These are phyloP conservation scores for Rhodotorula sp. DNA, from an alignment of 1,284 basidiomycete genomes.

Conservation along the genomic window DNA sequence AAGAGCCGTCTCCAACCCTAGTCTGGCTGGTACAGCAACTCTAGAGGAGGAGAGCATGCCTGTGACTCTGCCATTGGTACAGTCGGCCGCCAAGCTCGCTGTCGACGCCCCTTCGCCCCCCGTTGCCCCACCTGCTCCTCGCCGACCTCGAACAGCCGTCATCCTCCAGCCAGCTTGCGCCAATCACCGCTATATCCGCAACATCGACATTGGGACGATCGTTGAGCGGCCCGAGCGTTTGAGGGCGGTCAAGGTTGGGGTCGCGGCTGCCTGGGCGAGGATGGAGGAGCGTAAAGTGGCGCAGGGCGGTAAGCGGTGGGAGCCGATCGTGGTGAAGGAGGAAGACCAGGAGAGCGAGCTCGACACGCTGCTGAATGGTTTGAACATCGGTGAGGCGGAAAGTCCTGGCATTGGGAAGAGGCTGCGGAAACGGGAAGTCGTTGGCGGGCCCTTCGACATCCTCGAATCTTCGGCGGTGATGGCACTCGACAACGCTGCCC, in stretches of 20 bases:
- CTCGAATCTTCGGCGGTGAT: constrained; percentile 19
- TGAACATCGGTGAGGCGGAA: constrained; percentile 49
- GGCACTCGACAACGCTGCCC: constrained; percentile 59
- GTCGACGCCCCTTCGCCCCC: neutral
- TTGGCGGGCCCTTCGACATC: constrained; percentile 40
- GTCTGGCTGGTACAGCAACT: no score
- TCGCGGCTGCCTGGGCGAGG: constrained; percentile 71
- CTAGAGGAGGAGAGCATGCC: no score
- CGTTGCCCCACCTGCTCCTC: neutral
- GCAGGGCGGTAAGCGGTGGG: neutral
- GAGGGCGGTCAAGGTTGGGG: constrained; percentile 72
- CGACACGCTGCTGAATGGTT: constrained; percentile 57
- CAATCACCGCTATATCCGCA: constrained; percentile 73
- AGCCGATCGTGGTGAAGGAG: no score
- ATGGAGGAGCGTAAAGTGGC: constrained; percentile 47
- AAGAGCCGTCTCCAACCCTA: no score
- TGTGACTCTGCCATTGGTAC: neutral
- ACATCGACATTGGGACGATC: constrained; percentile 60
- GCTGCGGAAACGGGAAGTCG: constrained; percentile 3
- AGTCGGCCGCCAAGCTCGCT: no score
- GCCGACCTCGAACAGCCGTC: constrained; percentile 9
- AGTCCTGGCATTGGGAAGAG: neutral
- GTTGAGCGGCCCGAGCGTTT: constrained; percentile 89
- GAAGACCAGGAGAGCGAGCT: constrained; percentile 54
- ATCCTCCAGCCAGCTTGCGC: constrained; percentile 39